Evolutionary conservation across 306 rosid species (phyloP), one percentile per base, ranked within the genome.

Genomic region (Cucurbita ficifolia): DNA sequence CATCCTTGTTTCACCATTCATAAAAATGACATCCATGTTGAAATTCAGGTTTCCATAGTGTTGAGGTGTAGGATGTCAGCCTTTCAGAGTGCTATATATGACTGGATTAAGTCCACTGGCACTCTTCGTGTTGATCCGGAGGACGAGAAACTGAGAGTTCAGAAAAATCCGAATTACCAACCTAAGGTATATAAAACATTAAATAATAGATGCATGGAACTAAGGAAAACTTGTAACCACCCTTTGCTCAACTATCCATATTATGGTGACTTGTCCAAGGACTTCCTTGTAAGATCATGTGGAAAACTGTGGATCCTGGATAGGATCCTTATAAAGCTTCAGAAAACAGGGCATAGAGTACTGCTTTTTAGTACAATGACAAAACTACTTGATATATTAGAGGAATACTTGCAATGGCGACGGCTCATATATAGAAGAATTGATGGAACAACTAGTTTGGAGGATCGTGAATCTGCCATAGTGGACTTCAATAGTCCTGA

Each of bases 281-380:
- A 87, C 8, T 90, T 89, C 59, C 87, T 90, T 57, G 83, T 94
- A 74, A 85, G 84, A 79, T 87, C 96, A 61, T 94, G 98, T 81
- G 98, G 98, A 65, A 94, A 94, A 81, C 74, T 94, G 84, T 94
- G 98, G 98, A 94, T 94, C 80, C 79, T 94, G 78, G 97, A 90
- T 76, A 82, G 98, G 79, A 87, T 94, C 72, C 98, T 94, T 68
- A 83, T 94, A 73, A 94, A 94, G 81, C 98, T 94, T 75, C 89
- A 94, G 81, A 89, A 84, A 84, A 89, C 98, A 14, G 97, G 98
- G 55, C 98, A 94, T 79, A 85, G 98, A 53, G 98, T 94, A 56
- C 88, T 94, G 65, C 94, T 94, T 72, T 94, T 94, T 80, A 94
- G 98, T 83, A 94, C 98, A 76, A 94, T 94, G 98, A 94, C 98